Percentiles rank a stretch among this genome's conserved stretches.
These are phyloP conservation scores for Pseudogymnoascus pannorum DNA, from an alignment of 2,329 filamentous ascomycete species.

Conservation along the genomic window DNA sequence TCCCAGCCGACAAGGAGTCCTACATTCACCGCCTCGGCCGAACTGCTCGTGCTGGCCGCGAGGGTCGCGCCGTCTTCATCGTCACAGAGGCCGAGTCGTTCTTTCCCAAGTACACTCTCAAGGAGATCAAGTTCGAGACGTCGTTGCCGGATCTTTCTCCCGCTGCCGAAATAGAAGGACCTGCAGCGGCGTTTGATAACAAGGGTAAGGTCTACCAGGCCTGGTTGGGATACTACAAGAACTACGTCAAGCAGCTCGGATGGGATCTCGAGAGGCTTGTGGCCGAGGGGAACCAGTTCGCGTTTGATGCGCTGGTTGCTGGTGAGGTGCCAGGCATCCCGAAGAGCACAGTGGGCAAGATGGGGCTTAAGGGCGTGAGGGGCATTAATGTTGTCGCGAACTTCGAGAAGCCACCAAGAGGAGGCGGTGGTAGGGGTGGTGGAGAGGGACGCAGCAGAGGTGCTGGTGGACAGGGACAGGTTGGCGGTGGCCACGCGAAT, in stretches of 20 bases:
- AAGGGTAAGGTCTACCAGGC: conserved; percentile 47
- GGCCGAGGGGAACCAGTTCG: conserved; percentile 43
- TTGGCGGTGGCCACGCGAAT: conserved; percentile 22
- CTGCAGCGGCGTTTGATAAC: conserved; percentile 38
- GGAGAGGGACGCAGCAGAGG: conserved; percentile 16
- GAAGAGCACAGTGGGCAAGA: conserved; percentile 45
- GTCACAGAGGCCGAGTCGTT: conserved; percentile 48
- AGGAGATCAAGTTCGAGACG: conserved; percentile 46
- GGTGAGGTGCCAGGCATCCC: conserved; percentile 40
- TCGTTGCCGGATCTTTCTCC: conserved; percentile 40
- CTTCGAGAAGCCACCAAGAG: conserved; percentile 26
- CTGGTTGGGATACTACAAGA: conserved; percentile 50
- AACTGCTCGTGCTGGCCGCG: conserved; percentile 67
- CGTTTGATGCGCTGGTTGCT: conserved; percentile 39
- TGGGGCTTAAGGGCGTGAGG: conserved; percentile 46
- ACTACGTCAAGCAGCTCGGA: conserved; percentile 36
- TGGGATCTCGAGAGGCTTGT: conserved; percentile 37
- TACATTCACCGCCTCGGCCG: conserved; percentile 74
- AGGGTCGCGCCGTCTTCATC: conserved; percentile 64
- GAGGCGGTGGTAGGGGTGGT: conserved; percentile 18
- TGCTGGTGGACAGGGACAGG: conserved; percentile 13
- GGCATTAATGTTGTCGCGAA: conserved; percentile 43
- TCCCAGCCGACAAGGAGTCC: conserved; percentile 57
- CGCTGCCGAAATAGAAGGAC: conserved; percentile 30
- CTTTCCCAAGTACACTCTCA: conserved; percentile 44